These are phyloP conservation scores for Emericellopsis cladophorae DNA, from an alignment of 2,329 filamentous ascomycete species.

Conservation along the genomic window DNA sequence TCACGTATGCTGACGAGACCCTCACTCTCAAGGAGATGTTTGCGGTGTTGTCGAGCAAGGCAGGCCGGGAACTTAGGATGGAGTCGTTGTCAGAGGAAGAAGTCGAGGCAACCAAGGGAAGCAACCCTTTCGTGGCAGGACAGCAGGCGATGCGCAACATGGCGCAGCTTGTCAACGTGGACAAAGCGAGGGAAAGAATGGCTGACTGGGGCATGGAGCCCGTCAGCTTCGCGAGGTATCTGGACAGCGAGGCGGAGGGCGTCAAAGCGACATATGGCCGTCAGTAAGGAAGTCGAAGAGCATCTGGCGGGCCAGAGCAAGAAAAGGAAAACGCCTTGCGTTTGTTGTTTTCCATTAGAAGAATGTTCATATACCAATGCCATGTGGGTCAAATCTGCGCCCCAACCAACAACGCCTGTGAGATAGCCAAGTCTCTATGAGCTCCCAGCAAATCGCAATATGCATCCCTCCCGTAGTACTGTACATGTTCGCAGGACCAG, in stretches of 20 bases:
- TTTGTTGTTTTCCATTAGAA: too few species aligned
- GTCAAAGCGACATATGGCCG: constrained; percentile 14
- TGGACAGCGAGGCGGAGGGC: constrained; percentile 22
- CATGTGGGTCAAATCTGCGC: too few species aligned
- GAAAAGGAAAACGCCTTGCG: too few species aligned
- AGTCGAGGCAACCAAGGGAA: constrained; percentile 16
- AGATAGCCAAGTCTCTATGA: too few species aligned
- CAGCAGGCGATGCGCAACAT: constrained; percentile 23
- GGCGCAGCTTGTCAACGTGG: constrained; percentile 20
- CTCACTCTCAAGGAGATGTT: constrained; percentile 21
- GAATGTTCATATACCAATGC: too few species aligned
- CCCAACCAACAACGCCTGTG: too few species aligned
- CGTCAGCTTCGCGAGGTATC: constrained; percentile 28
- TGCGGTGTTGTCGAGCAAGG: constrained; percentile 17
- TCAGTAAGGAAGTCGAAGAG: too few species aligned
- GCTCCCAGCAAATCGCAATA: too few species aligned
- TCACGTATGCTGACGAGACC: constrained; percentile 27
- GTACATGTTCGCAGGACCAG: background rate
- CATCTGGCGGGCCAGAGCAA: too few species aligned
- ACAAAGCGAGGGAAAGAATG: constrained; percentile 19
- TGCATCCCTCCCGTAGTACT: too few species aligned
- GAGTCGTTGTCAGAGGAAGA: constrained; percentile 27
- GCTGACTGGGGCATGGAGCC: constrained; percentile 25
- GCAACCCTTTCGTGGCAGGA: constrained; percentile 22
- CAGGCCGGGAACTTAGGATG: constrained; percentile 20